Percentiles rank a stretch among this genome's conserved stretches.
Conservation (phyloP, 169 alveolate genomes). For the Plasmodium billcollinsi region DNA sequence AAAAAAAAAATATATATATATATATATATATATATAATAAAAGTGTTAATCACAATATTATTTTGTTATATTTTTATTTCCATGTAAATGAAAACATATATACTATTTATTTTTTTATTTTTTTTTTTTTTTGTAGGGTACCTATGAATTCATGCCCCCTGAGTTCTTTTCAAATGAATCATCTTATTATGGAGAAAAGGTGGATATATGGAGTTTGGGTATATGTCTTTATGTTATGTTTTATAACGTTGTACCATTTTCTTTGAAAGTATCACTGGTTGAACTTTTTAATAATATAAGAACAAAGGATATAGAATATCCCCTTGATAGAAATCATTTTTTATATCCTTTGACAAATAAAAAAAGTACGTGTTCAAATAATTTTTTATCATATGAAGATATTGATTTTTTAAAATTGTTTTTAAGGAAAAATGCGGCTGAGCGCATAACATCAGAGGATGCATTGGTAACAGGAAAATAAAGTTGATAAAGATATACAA, state of each 20-base stretch:
- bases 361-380: background rate
- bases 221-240: constrained; percentile 45
- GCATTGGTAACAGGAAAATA: constrained; percentile 15
- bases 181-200: constrained; percentile 44
- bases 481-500: background rate
- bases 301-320: constrained; percentile 33
- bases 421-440: constrained; percentile 21
- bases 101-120: no score
- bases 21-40: background rate
- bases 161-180: constrained; percentile 28
- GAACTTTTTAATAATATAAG: constrained; percentile 36
- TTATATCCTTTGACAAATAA: constrained; percentile 28
- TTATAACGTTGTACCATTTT: constrained; percentile 40
- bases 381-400: constrained; percentile 23
- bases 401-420: constrained; percentile 35
- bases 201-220: constrained; percentile 63
- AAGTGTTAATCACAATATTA: background rate
- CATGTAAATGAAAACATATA: background rate
- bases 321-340: constrained; percentile 25
- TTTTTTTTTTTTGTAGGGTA: background rate
- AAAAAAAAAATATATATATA: background rate
- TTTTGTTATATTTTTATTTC: no score
- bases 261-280: constrained; percentile 6
- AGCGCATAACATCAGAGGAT: constrained; percentile 16
- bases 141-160: constrained; percentile 70